A percentile compares a stretch with the other conserved stretches of the same genome.
phyloP scores from a whole-genome alignment of 2,329 filamentous ascomycete species.

The Aspergillus persii region DNA sequence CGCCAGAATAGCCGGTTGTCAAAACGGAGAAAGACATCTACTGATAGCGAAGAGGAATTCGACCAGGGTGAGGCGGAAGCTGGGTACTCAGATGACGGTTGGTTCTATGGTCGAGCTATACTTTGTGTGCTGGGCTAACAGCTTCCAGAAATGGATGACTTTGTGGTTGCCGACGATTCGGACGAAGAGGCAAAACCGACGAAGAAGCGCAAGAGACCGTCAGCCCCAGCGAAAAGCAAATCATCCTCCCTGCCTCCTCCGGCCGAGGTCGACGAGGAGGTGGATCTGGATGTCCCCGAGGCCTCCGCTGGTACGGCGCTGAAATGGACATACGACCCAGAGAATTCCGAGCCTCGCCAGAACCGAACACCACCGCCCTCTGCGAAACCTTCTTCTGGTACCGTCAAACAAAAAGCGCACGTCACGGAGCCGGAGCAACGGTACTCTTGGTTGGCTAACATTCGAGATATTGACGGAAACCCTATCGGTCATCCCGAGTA shows the following conservation, averaged over 20 bases:
- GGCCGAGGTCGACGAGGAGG: constrained; percentile 54
- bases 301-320: constrained; percentile 67
- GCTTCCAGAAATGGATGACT: constrained; percentile 74
- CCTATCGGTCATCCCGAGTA: constrained; percentile 79
- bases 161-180: constrained; percentile 82
- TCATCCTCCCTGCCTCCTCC: constrained; percentile 46
- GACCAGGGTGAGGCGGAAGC: constrained; percentile 55
- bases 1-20: constrained; percentile 45
- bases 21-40: constrained; percentile 62
- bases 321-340: constrained; percentile 75
- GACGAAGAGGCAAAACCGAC: constrained; percentile 63
- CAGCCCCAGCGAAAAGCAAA: constrained; percentile 44
- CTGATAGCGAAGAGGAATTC: constrained; percentile 69
- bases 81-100: constrained; percentile 49
- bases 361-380: constrained; percentile 42
- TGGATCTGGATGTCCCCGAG: constrained; percentile 55
- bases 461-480: constrained; percentile 80
- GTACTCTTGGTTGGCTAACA: constrained; percentile 85
- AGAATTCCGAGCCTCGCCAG: constrained; percentile 53
- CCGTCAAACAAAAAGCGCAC: constrained; percentile 65
- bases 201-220: constrained; percentile 70
- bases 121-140: constrained; percentile 1
- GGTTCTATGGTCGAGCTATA: constrained; percentile 21
- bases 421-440: constrained; percentile 79
- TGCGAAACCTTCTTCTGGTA: constrained; percentile 35